phyloP scores from a whole-genome alignment of 2,329 filamentous ascomycete species.

The Ceratocystis albifundus region DNA sequence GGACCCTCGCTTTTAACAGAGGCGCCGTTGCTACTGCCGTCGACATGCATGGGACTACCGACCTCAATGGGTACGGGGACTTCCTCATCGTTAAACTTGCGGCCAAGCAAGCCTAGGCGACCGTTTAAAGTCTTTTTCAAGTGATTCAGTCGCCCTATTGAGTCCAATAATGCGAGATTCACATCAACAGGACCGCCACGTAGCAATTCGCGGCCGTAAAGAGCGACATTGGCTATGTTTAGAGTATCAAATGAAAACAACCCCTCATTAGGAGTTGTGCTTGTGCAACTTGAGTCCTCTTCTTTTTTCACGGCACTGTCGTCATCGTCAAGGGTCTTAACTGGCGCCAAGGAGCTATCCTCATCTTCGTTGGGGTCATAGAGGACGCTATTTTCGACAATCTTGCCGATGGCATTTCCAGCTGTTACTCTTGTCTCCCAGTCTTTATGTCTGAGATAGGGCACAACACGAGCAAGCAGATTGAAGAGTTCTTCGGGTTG shows the following conservation, averaged over 20 bases:
- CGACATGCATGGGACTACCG: slow-evolving; percentile 33
- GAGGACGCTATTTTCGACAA: slow-evolving; percentile 73
- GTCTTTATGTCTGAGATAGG: slow-evolving; percentile 85
- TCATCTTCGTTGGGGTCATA: slow-evolving; percentile 83
- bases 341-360: slow-evolving; percentile 24
- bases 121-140: slow-evolving; percentile 80
- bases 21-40: slow-evolving; percentile 30
- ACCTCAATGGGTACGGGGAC: slow-evolving; percentile 42
- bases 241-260: slow-evolving; percentile 54
- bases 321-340: slow-evolving; percentile 27
- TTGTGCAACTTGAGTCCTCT: slow-evolving; percentile 37
- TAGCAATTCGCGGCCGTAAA: slow-evolving; percentile 70
- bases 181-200: slow-evolving; percentile 82
- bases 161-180: slow-evolving; percentile 67
- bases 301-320: slow-evolving; percentile 44
- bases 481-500: slow-evolving; percentile 97
- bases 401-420: slow-evolving; percentile 86
- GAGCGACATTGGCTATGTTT: slow-evolving; percentile 68
- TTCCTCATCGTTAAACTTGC: slow-evolving; percentile 75
- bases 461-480: slow-evolving; percentile 82
- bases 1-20: slow-evolving; percentile 29
- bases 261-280: slow-evolving; percentile 17
- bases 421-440: slow-evolving; percentile 95
- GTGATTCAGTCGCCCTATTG: slow-evolving; percentile 66
- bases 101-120: slow-evolving; percentile 72